A percentile compares a stretch with the other conserved stretches of the same genome.
These are phyloP conservation scores for Phytophthora tubulina DNA, from an alignment of 352 stramenopile genomes.

Conservation along the genomic window DNA sequence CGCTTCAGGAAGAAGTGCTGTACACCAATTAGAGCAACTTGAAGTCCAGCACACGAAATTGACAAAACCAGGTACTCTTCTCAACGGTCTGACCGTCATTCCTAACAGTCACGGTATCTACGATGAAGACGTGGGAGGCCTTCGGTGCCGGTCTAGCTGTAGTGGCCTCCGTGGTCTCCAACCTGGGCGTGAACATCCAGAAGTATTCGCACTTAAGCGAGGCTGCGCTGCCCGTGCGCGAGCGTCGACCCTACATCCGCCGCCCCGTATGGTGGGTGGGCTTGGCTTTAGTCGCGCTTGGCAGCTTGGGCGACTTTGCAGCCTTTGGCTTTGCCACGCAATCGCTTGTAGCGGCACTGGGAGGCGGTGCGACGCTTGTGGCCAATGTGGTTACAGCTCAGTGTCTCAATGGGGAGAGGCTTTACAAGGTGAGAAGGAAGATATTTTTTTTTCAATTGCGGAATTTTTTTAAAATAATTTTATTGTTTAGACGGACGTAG, in stretches of 20 bases:
- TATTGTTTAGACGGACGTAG: constrained; percentile 69
- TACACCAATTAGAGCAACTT: constrained; percentile 15
- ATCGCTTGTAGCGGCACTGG: constrained; percentile 88
- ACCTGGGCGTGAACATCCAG: constrained; percentile 92
- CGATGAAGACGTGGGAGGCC: constrained; percentile 79
- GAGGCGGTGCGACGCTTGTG: constrained; percentile 87
- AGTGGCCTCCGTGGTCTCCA: constrained; percentile 85
- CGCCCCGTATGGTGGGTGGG: constrained; percentile 91
- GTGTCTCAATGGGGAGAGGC: constrained; percentile 83
- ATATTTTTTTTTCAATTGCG: constrained; percentile 12
- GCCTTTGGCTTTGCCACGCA: constrained; percentile 92
- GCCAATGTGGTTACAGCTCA: constrained; percentile 90
- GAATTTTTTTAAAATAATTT: constrained; percentile 2
- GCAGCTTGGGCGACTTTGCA: constrained; percentile 89
- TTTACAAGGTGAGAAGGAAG: constrained; percentile 56
- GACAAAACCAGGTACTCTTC: constrained; percentile 2
- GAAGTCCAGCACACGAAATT: not conserved
- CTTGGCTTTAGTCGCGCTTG: constrained; percentile 77
- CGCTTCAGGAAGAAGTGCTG: constrained; percentile 14
- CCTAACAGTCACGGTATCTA: constrained; percentile 9
- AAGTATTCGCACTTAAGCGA: constrained; percentile 89
- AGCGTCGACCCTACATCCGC: constrained; percentile 82
- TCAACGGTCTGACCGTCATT: constrained; percentile 11
- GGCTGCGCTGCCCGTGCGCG: constrained; percentile 42
- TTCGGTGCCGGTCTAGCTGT: constrained; percentile 86